Evolutionary conservation across 2,329 filamentous ascomycete species (phyloP).

Genomic region (Pseudomassariella vexata): DNA sequence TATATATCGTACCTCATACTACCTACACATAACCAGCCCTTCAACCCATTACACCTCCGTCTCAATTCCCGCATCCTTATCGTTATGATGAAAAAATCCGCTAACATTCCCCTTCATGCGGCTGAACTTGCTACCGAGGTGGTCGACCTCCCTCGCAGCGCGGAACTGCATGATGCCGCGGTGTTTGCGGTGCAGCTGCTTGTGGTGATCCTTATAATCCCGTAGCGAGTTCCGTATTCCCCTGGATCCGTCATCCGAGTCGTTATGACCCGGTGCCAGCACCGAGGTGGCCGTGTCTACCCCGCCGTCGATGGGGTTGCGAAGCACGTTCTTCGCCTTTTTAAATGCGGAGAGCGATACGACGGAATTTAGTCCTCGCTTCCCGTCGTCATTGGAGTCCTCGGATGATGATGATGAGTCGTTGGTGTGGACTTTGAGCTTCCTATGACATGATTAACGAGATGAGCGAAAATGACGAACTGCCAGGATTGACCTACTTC

Average conservation of each 20-base stretch:
- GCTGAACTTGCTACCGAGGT: slow-evolving; percentile 44
- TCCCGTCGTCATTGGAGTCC: slow-evolving; percentile 27
- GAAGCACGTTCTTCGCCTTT: slow-evolving; percentile 27
- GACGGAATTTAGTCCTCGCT: slow-evolving; percentile 11
- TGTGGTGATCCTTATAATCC: slow-evolving; percentile 55
- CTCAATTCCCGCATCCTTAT: slow-evolving; percentile 56
- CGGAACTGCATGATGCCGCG: slow-evolving; percentile 70
- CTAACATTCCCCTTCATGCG: slow-evolving; percentile 55
- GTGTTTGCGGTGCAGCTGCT: slow-evolving; percentile 59
- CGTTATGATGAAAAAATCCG: slow-evolving; percentile 52
- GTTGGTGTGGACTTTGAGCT: slow-evolving; percentile 25
- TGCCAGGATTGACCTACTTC: too few species aligned
- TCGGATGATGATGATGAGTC: slow-evolving; percentile 24
- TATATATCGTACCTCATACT: too few species aligned
- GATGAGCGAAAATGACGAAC: too few species aligned
- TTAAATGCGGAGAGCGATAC: slow-evolving; percentile 20
- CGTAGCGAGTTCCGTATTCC: slow-evolving; percentile 45
- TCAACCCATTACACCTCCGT: slow-evolving; percentile 54
- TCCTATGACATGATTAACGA: too few species aligned
- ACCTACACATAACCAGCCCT: too few species aligned
- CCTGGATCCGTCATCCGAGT: slow-evolving; percentile 34
- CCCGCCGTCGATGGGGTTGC: slow-evolving; percentile 23
- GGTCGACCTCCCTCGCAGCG: slow-evolving; percentile 43
- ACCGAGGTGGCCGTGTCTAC: slow-evolving; percentile 21
- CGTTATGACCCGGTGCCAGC: slow-evolving; percentile 29